phyloP scores from a whole-genome alignment of 331 rosid species.

The Erythrophleum ivorense region DNA sequence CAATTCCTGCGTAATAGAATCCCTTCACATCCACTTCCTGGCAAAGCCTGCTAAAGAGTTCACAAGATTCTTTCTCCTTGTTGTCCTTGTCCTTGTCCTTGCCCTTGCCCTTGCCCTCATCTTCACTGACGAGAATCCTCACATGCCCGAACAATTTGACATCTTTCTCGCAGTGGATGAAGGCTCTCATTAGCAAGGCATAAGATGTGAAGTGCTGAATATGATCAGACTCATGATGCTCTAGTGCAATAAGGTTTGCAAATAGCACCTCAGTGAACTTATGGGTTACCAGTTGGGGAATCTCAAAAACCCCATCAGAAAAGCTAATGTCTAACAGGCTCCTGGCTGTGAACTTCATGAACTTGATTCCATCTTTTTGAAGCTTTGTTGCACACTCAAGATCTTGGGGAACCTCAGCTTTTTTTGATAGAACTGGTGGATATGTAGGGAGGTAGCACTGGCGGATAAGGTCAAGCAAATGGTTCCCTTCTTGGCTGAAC shows the following conservation, averaged over 20 bases:
- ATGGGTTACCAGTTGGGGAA: conserved; percentile 45
- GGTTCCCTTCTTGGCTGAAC: conserved; percentile 56
- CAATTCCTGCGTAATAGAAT: conserved; percentile 45
- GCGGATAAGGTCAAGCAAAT: conserved; percentile 59
- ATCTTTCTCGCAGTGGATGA: conserved; percentile 43
- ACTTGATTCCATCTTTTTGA: conserved; percentile 41
- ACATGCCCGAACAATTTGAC: conserved; percentile 43
- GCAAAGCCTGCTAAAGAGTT: conserved; percentile 44
- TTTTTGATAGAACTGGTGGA: conserved; percentile 13
- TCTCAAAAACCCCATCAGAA: conserved; percentile 48
- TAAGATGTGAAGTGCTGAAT: conserved; percentile 56
- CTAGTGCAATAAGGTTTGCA: conserved; percentile 59
- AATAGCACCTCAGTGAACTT: conserved; percentile 44
- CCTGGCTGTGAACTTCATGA: conserved; percentile 42
- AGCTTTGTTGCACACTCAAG: conserved; percentile 47
- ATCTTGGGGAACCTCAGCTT: neutral
- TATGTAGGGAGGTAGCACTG: conserved; percentile 55
- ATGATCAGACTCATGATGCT: conserved; percentile 36
- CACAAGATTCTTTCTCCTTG: conserved; percentile 31
- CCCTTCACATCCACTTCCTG: conserved; percentile 16
- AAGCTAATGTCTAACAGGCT: conserved; percentile 63
- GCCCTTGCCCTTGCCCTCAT: neutral
- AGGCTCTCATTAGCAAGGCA: conserved; percentile 48
- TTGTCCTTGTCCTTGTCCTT: neutral
- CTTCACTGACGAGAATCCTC: conserved; percentile 36